These are phyloP conservation scores for Fragaria nilgerrensis DNA, from an alignment of 306 rosid species.

Conservation along the genomic window DNA sequence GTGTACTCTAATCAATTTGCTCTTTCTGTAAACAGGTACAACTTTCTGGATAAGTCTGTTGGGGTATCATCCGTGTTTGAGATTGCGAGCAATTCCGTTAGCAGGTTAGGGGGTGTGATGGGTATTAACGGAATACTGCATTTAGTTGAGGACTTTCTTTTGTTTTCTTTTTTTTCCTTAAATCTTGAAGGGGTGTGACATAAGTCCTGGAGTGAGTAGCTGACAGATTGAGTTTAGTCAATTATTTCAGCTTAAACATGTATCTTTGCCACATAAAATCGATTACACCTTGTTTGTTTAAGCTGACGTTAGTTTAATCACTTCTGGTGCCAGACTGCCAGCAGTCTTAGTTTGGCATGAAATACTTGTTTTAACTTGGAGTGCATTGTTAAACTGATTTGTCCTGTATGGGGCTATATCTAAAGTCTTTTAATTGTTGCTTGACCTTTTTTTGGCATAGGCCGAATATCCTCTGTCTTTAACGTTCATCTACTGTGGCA, in stretches of 20 bases:
- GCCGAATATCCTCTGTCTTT: background rate
- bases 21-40: conserved; percentile 59
- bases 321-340: background rate
- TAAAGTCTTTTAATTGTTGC: background rate
- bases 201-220: too few relatives aligned
- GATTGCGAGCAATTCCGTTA: conserved; percentile 40
- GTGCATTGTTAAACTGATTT: background rate
- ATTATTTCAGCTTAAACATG: background rate
- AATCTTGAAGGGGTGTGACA: too few relatives aligned
- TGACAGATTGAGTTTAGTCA: background rate
- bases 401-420: background rate
- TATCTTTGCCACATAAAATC: background rate
- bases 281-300: too few relatives aligned
- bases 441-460: background rate
- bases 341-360: background rate
- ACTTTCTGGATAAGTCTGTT: conserved; percentile 74
- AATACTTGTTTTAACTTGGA: background rate
- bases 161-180: too few relatives aligned
- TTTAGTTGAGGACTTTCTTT: too few relatives aligned
- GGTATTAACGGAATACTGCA: too few relatives aligned
- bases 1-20: background rate
- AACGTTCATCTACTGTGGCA: conserved; percentile 23
- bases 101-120: background rate
- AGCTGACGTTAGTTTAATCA: background rate
- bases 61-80: conserved; percentile 80